These are phyloP conservation scores for Talaromyces islandicus DNA, from an alignment of 2,329 filamentous ascomycete species.

Conservation along the genomic window DNA sequence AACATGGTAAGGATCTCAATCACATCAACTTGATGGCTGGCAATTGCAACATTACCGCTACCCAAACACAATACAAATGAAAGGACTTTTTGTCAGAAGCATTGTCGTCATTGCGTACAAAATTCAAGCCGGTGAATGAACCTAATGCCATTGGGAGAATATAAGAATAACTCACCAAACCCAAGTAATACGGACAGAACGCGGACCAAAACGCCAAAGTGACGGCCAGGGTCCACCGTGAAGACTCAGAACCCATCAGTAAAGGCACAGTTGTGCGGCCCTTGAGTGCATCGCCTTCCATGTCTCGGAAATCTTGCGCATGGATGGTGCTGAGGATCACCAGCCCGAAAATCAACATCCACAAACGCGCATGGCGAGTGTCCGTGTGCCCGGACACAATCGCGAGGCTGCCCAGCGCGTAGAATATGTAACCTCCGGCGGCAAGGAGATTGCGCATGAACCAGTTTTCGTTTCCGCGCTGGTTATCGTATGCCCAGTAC, in stretches of 20 bases:
- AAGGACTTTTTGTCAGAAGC: constrained; percentile 8
- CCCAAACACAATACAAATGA: constrained; percentile 10
- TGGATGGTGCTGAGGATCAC: constrained; percentile 11
- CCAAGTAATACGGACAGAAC: constrained; percentile 7
- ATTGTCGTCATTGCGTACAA: constrained; percentile 6
- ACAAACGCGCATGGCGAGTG: constrained; percentile 3
- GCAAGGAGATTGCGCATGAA: constrained; percentile 11
- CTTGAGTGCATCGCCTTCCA: constrained; percentile 9
- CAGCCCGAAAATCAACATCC: constrained; percentile 9
- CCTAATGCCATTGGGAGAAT: not conserved
- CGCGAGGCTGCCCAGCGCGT: constrained; percentile 4
- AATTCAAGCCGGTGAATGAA: not conserved
- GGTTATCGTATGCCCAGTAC: constrained; percentile 11
- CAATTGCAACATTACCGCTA: constrained; percentile 9
- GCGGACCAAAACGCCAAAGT: constrained; percentile 6
- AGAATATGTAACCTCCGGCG: constrained; percentile 10
- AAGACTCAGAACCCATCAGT: constrained; percentile 6
- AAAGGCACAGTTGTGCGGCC: constrained; percentile 7
- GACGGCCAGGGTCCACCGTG: not conserved
- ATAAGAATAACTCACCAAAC: constrained; percentile 1
- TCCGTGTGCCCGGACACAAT: constrained; percentile 7
- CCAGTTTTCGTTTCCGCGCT: constrained; percentile 10
- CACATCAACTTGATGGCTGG: constrained; percentile 4
- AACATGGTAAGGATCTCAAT: not conserved
- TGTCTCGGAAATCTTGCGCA: constrained; percentile 11